Evolutionary conservation across 306 rosid species (phyloP).

Genomic region (Vicia faba): DNA sequence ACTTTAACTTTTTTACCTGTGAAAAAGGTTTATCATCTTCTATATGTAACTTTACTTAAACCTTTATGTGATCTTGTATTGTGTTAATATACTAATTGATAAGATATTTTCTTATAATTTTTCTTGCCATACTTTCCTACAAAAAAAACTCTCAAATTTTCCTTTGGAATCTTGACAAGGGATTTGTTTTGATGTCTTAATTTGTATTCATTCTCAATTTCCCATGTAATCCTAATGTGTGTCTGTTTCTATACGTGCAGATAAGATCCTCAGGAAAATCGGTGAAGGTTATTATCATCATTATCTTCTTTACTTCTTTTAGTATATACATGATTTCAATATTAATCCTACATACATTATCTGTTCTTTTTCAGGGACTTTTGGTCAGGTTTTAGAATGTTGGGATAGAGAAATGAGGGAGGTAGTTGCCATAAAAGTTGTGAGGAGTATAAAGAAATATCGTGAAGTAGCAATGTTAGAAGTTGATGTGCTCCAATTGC

Average conservation of each 20-base stretch:
- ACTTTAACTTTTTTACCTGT: background rate
- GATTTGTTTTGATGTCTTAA: background rate
- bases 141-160: background rate
- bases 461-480: constrained; percentile 25
- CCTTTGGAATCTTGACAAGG: background rate
- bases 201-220: constrained; percentile 3
- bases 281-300: constrained; percentile 19
- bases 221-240: constrained; percentile 4
- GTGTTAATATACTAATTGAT: background rate
- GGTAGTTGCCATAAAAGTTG: constrained; percentile 24
- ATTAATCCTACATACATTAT: background rate
- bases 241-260: constrained; percentile 14
- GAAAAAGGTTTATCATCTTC: background rate
- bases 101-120: background rate
- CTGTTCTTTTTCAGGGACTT: constrained; percentile 22
- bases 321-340: background rate
- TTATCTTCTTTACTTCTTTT: background rate
- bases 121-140: background rate
- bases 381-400: constrained; percentile 30
- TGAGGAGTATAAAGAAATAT: constrained; percentile 21
- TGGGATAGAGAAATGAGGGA: constrained; percentile 29
- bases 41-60: background rate
- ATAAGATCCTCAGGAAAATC: constrained; percentile 25
- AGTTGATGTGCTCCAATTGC: constrained; percentile 24
- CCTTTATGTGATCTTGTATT: background rate